phyloP scores from a whole-genome alignment of 2,329 filamentous ascomycete species.

The Tolypocladium album region DNA sequence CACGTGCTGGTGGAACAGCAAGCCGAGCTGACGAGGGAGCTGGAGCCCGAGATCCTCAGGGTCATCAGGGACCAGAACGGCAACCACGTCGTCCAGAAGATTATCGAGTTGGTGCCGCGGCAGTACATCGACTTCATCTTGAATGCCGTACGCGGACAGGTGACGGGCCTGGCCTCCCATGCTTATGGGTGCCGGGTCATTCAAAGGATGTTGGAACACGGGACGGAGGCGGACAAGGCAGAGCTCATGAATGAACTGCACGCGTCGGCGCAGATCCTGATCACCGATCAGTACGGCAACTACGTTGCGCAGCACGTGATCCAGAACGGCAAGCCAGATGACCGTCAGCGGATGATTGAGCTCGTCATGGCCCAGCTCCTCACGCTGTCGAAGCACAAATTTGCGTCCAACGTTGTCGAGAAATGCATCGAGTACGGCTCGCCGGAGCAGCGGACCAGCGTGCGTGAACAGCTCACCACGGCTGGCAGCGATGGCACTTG shows the following conservation, averaged over 20 bases:
- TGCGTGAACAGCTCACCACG: constrained; percentile 53
- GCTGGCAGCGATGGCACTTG: constrained; percentile 54
- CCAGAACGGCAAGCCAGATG: constrained; percentile 60
- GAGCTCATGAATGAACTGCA: constrained; percentile 73
- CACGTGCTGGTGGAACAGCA: constrained; percentile 90
- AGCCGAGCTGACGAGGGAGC: constrained; percentile 69
- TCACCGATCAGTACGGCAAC: constrained; percentile 86
- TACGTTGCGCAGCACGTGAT: constrained; percentile 95
- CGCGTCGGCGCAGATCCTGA: constrained; percentile 56
- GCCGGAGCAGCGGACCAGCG: constrained; percentile 55
- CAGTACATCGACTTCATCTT: constrained; percentile 80
- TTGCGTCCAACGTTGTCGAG: constrained; percentile 94
- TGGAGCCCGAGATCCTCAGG: constrained; percentile 63
- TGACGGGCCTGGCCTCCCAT: constrained; percentile 65
- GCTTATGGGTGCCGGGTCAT: constrained; percentile 87
- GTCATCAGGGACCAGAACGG: constrained; percentile 84
- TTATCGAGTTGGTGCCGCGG: constrained; percentile 69
- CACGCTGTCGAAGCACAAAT: constrained; percentile 83
- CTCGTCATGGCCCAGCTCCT: constrained; percentile 65
- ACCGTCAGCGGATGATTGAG: constrained; percentile 61
- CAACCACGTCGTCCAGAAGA: constrained; percentile 94
- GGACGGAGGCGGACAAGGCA: constrained; percentile 58
- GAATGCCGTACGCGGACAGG: constrained; percentile 64
- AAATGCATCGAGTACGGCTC: constrained; percentile 72
- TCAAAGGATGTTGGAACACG: constrained; percentile 81